Base-by-base conservation (phyloP, 345 rosid genomes). In the Lepidium aucheri region DNA sequence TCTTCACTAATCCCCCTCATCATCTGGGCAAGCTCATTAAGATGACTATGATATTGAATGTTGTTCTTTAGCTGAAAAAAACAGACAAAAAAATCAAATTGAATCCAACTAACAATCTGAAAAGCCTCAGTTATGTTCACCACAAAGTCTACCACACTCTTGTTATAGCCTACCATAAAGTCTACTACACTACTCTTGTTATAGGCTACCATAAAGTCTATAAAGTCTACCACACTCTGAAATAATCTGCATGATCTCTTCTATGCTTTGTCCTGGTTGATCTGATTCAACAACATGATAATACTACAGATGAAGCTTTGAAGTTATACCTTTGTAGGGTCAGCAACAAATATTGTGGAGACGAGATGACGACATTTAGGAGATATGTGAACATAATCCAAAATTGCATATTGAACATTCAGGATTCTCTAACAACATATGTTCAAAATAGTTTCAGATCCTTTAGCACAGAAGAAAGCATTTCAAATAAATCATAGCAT, bases 171-270 rank as follows among this genome's bases (percentile, higher is more conserved):
- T n/a, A n/a, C n/a, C n/a, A n/a, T n/a, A n/a, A n/a, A n/a, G n/a
- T n/a, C n/a, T n/a, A n/a, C n/a, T n/a, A n/a, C n/a, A n/a, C n/a
- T n/a, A n/a, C n/a, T n/a, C n/a, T n/a, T n/a, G n/a, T n/a, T n/a
- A n/a, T n/a, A n/a, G n/a, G n/a, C n/a, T n/a, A n/a, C n/a, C n/a
- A n/a, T n/a, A n/a, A n/a, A n/a, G n/a, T n/a, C n/a, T n/a, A n/a
- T n/a, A n/a, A n/a, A n/a, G n/a, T n/a, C n/a, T n/a, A n/a, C n/a
- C n/a, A n/a, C n/a, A n/a, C n/a, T 95, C 99, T 2, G 91, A 70
- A 13, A 95, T 89, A 50, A 95, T 95, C 78, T 84, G 97, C 99
- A 95, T 95, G 66, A 95, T 95, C 53, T 95, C 96, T 22, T 86
- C 94, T 7, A 74, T 67, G 82, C 83, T 84, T 74, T 95, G 99